phyloP scores from a whole-genome alignment of 164 flowering plant genomes.

The Brasenia schreberi region DNA sequence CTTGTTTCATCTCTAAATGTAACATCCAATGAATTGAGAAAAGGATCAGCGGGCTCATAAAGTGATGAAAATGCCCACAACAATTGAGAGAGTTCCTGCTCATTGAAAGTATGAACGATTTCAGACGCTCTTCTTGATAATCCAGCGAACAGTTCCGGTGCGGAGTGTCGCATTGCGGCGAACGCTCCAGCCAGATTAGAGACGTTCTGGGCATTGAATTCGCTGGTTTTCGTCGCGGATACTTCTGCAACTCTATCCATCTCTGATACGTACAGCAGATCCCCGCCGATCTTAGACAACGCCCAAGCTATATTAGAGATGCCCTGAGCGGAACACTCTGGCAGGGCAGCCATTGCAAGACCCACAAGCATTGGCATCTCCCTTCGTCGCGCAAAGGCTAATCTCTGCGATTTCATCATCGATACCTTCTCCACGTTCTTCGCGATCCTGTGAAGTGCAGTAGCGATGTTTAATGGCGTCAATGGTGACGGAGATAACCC shows the following conservation, averaged over 20 bases:
- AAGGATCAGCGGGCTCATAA: constrained; percentile 53
- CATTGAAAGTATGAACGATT: constrained; percentile 51
- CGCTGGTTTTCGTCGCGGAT: constrained; percentile 54
- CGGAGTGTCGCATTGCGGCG: constrained; percentile 94
- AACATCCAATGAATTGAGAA: constrained; percentile 58
- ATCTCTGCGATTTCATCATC: constrained; percentile 44
- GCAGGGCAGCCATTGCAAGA: constrained; percentile 73
- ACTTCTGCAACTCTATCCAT: constrained; percentile 98
- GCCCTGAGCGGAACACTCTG: constrained; percentile 91
- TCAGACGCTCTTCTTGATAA: constrained; percentile 60
- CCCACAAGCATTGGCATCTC: constrained; percentile 93
- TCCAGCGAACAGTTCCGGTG: constrained; percentile 58
- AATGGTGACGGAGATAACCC: constrained; percentile 92
- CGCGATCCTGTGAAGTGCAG: constrained; percentile 87
- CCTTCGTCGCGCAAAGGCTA: constrained; percentile 79
- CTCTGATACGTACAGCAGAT: constrained; percentile 77
- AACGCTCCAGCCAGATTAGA: constrained; percentile 95
- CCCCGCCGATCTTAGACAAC: constrained; percentile 92
- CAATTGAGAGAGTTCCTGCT: constrained; percentile 82
- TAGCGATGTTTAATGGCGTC: constrained; percentile 81
- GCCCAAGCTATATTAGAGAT: constrained; percentile 94
- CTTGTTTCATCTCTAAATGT: constrained; percentile 28
- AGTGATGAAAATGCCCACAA: constrained; percentile 97
- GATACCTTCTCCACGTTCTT: constrained; percentile 95
- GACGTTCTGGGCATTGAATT: constrained; percentile 93